Conservation (phyloP, 2,329 filamentous ascomycete species). For the Fusarium penzigii region DNA sequence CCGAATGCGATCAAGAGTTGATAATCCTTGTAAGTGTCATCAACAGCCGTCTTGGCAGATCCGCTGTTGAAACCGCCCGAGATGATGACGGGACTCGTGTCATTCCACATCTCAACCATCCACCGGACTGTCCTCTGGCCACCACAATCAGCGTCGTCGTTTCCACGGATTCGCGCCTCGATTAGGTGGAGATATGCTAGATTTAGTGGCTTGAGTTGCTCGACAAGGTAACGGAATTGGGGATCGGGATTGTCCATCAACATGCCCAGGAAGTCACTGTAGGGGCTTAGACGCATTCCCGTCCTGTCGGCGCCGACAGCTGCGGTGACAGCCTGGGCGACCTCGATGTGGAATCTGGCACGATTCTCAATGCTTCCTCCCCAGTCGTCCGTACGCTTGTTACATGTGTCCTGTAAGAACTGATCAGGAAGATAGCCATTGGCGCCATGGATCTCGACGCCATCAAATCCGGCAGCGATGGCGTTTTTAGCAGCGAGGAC, state of each 20-base stretch:
- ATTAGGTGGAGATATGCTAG: conserved; percentile 33
- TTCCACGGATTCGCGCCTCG: conserved; percentile 24
- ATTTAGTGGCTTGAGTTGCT: conserved; percentile 31
- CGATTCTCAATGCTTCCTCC: conserved; percentile 52
- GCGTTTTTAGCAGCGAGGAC: neutral
- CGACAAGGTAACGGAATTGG: conserved; percentile 28
- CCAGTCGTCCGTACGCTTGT: conserved; percentile 49
- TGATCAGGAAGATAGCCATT: conserved; percentile 2
- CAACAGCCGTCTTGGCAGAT: conserved; percentile 18
- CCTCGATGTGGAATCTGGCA: conserved; percentile 46
- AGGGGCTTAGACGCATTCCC: conserved; percentile 42
- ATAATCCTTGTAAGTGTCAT: conserved; percentile 30
- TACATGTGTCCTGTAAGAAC: conserved; percentile 29
- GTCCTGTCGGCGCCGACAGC: conserved; percentile 38
- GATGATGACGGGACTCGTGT: conserved; percentile 30
- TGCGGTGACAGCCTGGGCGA: conserved; percentile 39
- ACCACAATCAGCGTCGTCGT: conserved; percentile 34
- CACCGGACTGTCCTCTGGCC: conserved; percentile 29
- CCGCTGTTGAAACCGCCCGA: conserved; percentile 27
- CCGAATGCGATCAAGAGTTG: conserved; percentile 34
- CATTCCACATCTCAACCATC: conserved; percentile 32
- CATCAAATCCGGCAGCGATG: conserved; percentile 1
- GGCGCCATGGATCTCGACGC: conserved; percentile 1
- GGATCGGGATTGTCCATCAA: conserved; percentile 20
- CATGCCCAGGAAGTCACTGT: conserved; percentile 27